phyloP scores from a whole-genome alignment of 108 stramenopile species.

The Cyclotella baltica region DNA sequence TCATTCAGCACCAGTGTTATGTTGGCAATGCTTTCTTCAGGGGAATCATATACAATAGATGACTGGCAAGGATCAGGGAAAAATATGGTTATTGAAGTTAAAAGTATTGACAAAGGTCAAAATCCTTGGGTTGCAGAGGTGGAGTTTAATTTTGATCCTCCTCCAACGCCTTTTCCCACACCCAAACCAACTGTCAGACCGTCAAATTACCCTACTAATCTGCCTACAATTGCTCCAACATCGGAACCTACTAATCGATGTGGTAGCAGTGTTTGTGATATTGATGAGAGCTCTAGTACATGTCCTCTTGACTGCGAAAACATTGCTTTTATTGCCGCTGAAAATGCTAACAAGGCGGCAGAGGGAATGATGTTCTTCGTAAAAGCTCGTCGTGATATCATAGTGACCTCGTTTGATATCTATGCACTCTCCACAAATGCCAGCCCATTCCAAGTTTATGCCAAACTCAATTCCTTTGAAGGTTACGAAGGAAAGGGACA shows the following conservation, averaged over 20 bases:
- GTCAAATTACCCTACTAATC: neutral
- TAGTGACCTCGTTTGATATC: constrained; percentile 13
- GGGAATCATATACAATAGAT: neutral
- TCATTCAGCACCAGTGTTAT: constrained; percentile 21
- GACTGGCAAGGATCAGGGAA: constrained; percentile 21
- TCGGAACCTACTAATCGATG: neutral
- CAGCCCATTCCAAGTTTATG: constrained; percentile 9
- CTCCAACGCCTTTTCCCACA: neutral
- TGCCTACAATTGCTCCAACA: constrained; percentile 3
- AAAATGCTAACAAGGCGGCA: neutral
- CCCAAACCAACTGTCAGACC: neutral
- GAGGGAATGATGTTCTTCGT: constrained; percentile 16
- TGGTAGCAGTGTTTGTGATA: neutral
- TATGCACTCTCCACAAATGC: neutral
- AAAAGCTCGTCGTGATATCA: constrained; percentile 4
- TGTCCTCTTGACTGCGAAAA: constrained; percentile 11
- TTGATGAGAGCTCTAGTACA: neutral
- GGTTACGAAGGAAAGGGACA: neutral
- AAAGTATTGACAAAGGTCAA: neutral
- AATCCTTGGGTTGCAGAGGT: constrained; percentile 15
- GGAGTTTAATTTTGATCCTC: constrained; percentile 14
- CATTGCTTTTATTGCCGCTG: neutral
- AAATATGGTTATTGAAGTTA: constrained; percentile 22
- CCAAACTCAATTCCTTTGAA: neutral
- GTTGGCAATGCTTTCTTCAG: constrained; percentile 6